Percentiles rank a stretch among this genome's conserved stretches.
Evolutionary conservation across 2,329 filamentous ascomycete species (phyloP).

Genomic region (Fusarium torulosum): DNA sequence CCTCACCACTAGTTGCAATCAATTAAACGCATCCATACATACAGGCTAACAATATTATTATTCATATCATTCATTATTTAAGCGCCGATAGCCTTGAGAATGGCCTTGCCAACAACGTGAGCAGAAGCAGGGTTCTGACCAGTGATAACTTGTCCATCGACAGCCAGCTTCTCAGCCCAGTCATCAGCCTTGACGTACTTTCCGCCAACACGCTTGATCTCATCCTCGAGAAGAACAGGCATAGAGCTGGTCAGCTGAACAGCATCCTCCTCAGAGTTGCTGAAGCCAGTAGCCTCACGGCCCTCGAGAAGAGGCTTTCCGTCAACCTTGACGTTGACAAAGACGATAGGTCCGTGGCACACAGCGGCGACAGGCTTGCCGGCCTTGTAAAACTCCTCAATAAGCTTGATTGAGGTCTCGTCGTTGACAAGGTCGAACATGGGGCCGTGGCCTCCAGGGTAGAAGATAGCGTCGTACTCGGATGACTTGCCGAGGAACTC

Average conservation of each 20-base stretch:
- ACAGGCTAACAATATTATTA: conserved; percentile 3
- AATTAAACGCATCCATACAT: background rate
- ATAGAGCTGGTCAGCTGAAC: conserved; percentile 63
- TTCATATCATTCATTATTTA: conserved; percentile 17
- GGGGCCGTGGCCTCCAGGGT: conserved; percentile 69
- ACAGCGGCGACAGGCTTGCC: conserved; percentile 75
- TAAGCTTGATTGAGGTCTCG: conserved; percentile 67
- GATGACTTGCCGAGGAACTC: conserved; percentile 66
- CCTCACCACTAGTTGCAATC: too few species aligned
- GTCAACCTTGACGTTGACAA: conserved; percentile 68
- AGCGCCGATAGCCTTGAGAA: conserved; percentile 60
- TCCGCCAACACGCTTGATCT: conserved; percentile 65
- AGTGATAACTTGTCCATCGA: conserved; percentile 66
- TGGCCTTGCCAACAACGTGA: conserved; percentile 63
- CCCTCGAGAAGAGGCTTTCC: conserved; percentile 68
- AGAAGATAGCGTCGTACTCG: conserved; percentile 74
- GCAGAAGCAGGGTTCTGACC: conserved; percentile 70
- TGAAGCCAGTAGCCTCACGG: conserved; percentile 71
- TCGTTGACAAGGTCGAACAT: conserved; percentile 76
- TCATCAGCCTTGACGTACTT: conserved; percentile 68
- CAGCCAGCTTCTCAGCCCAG: conserved; percentile 63
- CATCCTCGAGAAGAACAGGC: conserved; percentile 70
- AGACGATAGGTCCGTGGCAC: conserved; percentile 75
- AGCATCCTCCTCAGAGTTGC: conserved; percentile 68
- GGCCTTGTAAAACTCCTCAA: conserved; percentile 70